phyloP scores from a whole-genome alignment of 75 land plant genomes.

The Larix kaempferi region DNA sequence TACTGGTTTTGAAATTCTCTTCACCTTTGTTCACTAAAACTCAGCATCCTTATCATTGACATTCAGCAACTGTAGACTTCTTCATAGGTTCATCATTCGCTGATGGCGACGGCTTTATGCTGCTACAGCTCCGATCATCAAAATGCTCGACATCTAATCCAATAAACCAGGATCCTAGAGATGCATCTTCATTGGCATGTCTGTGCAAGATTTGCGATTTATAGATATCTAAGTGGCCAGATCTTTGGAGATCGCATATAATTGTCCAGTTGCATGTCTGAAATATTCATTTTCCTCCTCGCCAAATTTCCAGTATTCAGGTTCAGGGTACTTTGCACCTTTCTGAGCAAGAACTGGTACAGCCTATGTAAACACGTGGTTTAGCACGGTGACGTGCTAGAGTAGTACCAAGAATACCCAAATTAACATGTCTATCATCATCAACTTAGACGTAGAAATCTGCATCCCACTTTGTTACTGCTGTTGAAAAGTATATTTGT shows the following conservation, averaged over 20 bases:
- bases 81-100: too few species aligned
- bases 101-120: too few species aligned
- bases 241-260: conserved; percentile 77
- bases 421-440: conserved; percentile 85
- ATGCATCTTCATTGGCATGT: conserved; percentile 81
- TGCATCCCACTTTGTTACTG: conserved; percentile 81
- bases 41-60: too few species aligned
- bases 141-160: conserved; percentile 76
- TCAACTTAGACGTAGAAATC: conserved; percentile 87
- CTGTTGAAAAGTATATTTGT: conserved; percentile 75
- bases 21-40: too few species aligned
- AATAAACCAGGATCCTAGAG: conserved; percentile 77
- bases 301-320: conserved; percentile 88
- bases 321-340: conserved; percentile 82
- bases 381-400: conserved; percentile 60
- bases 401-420: conserved; percentile 59
- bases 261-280: conserved; percentile 81
- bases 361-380: conserved; percentile 80
- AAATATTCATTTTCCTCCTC: conserved; percentile 81
- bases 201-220: conserved; percentile 56
- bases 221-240: conserved; percentile 75
- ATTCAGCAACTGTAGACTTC: too few species aligned
- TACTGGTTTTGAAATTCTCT: too few species aligned
- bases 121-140: conserved; percentile 64
- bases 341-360: conserved; percentile 79